Evolutionary conservation across 1,284 basidiomycete species (phyloP), one percentile per base, ranked within the genome.

Genomic region (Trichosporon sp.): DNA sequence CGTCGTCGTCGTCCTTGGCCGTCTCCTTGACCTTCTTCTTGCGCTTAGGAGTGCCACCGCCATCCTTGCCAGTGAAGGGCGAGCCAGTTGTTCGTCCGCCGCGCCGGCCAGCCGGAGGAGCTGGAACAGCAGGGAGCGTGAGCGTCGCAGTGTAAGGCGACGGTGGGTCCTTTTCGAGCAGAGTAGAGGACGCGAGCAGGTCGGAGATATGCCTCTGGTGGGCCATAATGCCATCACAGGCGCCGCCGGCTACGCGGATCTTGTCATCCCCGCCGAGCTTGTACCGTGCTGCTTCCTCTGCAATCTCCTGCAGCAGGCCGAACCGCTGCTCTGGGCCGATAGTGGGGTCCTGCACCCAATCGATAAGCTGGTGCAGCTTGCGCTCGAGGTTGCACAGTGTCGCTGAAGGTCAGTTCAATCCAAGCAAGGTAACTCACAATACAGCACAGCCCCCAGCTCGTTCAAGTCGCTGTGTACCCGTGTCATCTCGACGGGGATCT

Each of bases 261-360:
- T 99, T 99, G 87, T 99, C 95, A 79, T 99, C 96, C 52, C 91
- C 92, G 40, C 96, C 96, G 65, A 95, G 87, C 79, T 94, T 94
- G 82, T 97, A 91, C 57, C 90, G 86, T 44, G 86, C 83, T 0
- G 94, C 92, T 79, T 97, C 95, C 67, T 97, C 94, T 10, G 94
- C 92, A 73, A 97, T 93, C 77, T 96, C 92, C 65, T 88, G 86
- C 66, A 99, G 86, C 31, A 95, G 86, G 81, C 88, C 87, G 60
- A 98, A 87, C 40, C 94, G 87, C 71, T 92, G 87, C 65, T 89
- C 88, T 67, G 91, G 90, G 7, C 86, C 82, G 44, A 84, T 83
- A 1, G 81, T 76, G 61, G 87, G 85, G 71, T 88, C 84, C 75
- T 92, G 79, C 14, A 95, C 87, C 84, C 91, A 87, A 67, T 82